phyloP scores from a whole-genome alignment of 257 asterid species.

The Voacanga thouarsii region DNA sequence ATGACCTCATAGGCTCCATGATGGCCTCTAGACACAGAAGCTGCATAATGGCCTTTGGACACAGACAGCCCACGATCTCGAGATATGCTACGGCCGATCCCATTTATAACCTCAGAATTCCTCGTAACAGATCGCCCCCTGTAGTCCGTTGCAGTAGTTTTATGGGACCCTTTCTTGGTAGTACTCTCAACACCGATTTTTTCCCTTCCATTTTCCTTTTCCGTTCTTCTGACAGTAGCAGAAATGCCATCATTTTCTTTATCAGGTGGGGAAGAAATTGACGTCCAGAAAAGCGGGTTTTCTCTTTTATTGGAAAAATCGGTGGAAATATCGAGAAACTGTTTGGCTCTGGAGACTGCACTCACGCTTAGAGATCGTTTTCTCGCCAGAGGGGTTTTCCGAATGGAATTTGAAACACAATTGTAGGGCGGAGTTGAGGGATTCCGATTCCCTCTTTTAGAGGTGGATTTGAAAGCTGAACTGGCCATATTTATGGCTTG shows the following conservation, averaged over 20 bases:
- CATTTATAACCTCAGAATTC: slow-evolving; percentile 38
- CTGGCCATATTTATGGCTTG: background rate
- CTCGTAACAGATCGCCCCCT: slow-evolving; percentile 73
- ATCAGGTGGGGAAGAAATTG: slow-evolving; percentile 24
- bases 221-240: background rate
- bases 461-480: slow-evolving; percentile 66
- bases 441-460: slow-evolving; percentile 49
- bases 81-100: slow-evolving; percentile 81
- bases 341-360: slow-evolving; percentile 48
- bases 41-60: slow-evolving; percentile 38
- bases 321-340: slow-evolving; percentile 33
- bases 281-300: slow-evolving; percentile 70
- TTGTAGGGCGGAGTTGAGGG: slow-evolving; percentile 15
- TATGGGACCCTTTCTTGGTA: slow-evolving; percentile 4
- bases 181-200: slow-evolving; percentile 3
- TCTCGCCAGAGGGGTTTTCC: slow-evolving; percentile 7
- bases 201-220: slow-evolving; percentile 1
- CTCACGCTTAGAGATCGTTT: slow-evolving; percentile 74
- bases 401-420: background rate
- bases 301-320: slow-evolving; percentile 67
- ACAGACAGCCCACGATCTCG: slow-evolving; percentile 59
- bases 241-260: slow-evolving; percentile 15
- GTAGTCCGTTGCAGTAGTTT: slow-evolving; percentile 24
- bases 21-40: slow-evolving; percentile 45
- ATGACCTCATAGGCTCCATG: slow-evolving; percentile 47